phyloP scores from a whole-genome alignment of 140 eudicot genomes.

The Erigeron philadelphicus region DNA sequence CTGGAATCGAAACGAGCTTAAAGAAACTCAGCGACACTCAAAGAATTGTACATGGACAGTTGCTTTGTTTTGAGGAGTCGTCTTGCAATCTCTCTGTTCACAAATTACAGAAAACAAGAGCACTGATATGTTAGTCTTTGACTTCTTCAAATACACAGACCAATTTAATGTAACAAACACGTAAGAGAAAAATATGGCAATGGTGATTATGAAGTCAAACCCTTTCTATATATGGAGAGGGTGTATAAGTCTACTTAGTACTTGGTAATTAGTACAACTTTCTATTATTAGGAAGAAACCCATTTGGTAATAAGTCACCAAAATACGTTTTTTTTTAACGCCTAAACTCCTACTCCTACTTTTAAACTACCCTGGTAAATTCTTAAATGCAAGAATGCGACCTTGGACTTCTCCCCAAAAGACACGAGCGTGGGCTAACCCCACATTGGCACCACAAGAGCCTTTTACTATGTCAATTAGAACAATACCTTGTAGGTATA shows the following conservation, averaged over 20 bases:
- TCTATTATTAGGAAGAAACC: background rate
- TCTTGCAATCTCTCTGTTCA: constrained; percentile 36
- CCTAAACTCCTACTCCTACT: background rate
- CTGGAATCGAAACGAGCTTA: constrained; percentile 17
- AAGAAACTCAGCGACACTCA: constrained; percentile 16
- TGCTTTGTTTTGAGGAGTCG: constrained; percentile 31
- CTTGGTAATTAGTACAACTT: background rate
- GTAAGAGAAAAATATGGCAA: background rate
- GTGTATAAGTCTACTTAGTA: background rate
- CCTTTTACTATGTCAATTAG: too few species aligned
- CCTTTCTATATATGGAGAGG: background rate
- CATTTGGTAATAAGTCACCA: background rate
- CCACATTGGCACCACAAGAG: too few species aligned
- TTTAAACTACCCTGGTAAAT: too few species aligned
- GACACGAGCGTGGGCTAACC: too few species aligned
- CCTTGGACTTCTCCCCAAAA: too few species aligned
- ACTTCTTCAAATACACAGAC: background rate
- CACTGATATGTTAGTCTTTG: background rate
- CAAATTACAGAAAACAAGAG: constrained; percentile 1
- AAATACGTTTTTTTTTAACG: background rate
- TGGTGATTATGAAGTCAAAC: constrained; percentile 16
- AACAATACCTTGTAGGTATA: too few species aligned
- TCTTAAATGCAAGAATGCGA: too few species aligned
- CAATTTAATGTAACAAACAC: background rate
- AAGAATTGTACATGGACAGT: constrained; percentile 36